Evolutionary conservation across 2,329 filamentous ascomycete genomes (phyloP), one percentile per base, ranked within the genome.

Genomic region (Pseudogymnoascus sp.): DNA sequence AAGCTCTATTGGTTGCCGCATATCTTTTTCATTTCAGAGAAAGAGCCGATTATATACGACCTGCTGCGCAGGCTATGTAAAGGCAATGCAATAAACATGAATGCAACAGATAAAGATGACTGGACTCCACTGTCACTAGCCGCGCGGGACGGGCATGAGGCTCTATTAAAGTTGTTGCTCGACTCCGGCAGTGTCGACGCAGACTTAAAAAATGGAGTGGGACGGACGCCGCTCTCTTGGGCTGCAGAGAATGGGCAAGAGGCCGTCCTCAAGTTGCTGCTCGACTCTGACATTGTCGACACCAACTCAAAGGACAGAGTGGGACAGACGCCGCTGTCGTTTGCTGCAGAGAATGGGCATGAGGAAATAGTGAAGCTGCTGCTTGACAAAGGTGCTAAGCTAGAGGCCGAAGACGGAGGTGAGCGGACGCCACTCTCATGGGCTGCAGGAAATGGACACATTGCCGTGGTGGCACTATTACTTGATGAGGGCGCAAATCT

Each of bases 231-330:
- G 37, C 38, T 62, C 18, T 59, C 33, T 1, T 55, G 60, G 60
- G 64, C 64, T 16, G 62, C 60, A n/a, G 31, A 11, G 14, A 25
- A 18, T 16, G 59, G 63, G 25, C 59, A 60, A 5, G 25, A 64
- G 55, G 33, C 5, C 4, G 14, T 61, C 7, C 6, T 63, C 2
- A 61, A 61, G 28, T 16, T n/a, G 5, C 21, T 62, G 14, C 45
- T 62, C 14, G 16, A 60, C 38, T 60, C 52, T 8, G n/a, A 21
- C 52, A 40, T 60, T 37, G 52, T 62, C 8, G 61, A 61, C 33
- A 9, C 7, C 60, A 38, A 61, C 40, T 33, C 28, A 14, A 61
- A 61, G 16, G 21, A 59, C 41, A 7, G 9, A 1, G 4, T 4
- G 9, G 61, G 28, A 23, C 28, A 4, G 14, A 38, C 52, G 25